Evolutionary conservation across 2,329 filamentous ascomycete genomes (phyloP), one percentile per base, ranked within the genome.

Genomic region (Whalleya microplaca): DNA sequence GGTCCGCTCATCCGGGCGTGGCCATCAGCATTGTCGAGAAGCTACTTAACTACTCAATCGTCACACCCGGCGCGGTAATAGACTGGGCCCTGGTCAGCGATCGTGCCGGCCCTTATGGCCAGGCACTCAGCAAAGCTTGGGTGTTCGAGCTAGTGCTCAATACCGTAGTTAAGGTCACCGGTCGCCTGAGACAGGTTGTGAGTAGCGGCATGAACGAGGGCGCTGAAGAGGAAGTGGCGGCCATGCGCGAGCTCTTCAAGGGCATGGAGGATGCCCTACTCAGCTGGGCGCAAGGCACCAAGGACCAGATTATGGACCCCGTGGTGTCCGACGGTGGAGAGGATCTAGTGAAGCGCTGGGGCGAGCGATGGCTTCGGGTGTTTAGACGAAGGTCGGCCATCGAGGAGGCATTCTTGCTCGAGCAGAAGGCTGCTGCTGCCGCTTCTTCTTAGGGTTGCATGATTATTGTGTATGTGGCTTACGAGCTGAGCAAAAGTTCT

Each of bases 1-100:
- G 95, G 95, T 84, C 85, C 45, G 88, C 94, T 29, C 94, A 99
- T 68, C 92, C 94, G 0, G 95, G 95, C 57, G 88, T 96, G 43
- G 95, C 92, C 2, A 85, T 98, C 64, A 91, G 90, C 66, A 96
- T 99, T 66, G 84, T 98, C 56, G 94, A 98, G 79, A 98, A 98
- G 75, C 84, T 99, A 4, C 87, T 99, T 66, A 99, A 98, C 77
- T 99, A 97, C 77, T 93, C 91, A 14, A 96, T 99, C 66, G 82
- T 99, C 37, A 92, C 89, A 8, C 95, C 95, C 0, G 80, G 87
- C 55, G 88, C 88, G 16, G 92, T 99, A 23, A 84, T 97, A 46
- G 88, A 96, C 69, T 99, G 95, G 95, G 91, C 91, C 0, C 81
- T 99, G 12, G 80, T 86, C 46, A 72, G 73, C 18, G 75, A 91